Conservation (phyloP, 768 basidiomycete species). For the Termitomyces sp. region DNA sequence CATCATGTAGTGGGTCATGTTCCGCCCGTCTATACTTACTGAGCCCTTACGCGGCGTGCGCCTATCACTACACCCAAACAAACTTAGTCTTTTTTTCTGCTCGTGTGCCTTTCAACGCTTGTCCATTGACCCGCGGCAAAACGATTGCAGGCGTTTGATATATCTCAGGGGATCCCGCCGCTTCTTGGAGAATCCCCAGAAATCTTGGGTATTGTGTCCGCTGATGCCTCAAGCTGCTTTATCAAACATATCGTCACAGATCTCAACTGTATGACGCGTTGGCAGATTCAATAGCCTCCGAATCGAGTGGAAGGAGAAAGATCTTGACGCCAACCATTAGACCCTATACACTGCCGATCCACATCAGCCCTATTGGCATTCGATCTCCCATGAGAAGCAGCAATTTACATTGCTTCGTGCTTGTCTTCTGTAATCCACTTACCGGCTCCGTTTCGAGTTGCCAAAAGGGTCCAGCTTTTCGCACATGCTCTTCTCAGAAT, state of each 20-base stretch:
- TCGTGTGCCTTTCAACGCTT: slow-evolving; percentile 10
- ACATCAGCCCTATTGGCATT: not conserved
- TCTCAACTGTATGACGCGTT: not conserved
- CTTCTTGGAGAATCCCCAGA: not conserved
- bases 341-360: not conserved
- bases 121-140: not conserved
- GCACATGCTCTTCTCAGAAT: not conserved
- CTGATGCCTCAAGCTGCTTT: not conserved
- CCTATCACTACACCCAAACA: not conserved
- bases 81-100: not conserved
- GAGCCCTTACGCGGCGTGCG: not conserved
- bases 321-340: not conserved
- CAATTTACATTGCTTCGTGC: not conserved
- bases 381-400: not conserved
- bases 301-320: not conserved
- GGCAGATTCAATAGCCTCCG: not conserved
- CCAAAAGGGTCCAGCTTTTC: not conserved
- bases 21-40: not conserved
- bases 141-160: not conserved
- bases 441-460: not conserved
- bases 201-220: not conserved
- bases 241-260: not conserved
- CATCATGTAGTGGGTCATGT: not conserved
- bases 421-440: not conserved
- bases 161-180: not conserved